Conservation (phyloP, 2,329 filamentous ascomycete species). For the Juglanconis oblonga region DNA sequence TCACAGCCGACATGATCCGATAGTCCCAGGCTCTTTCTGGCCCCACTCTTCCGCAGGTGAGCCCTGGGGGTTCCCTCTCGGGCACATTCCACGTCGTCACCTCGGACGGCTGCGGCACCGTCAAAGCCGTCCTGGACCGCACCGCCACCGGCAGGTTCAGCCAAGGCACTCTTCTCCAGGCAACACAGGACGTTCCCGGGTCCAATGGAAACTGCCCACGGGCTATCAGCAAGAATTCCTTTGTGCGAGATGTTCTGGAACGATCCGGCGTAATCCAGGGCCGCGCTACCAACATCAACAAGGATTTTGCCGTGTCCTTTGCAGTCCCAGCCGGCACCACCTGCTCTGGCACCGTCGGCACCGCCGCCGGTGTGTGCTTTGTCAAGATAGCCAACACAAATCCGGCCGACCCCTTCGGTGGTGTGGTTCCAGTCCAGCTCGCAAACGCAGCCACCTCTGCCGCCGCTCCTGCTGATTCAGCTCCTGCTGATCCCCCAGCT, state of each 20-base stretch:
- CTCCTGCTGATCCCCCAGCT: no score
- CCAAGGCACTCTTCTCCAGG: constrained; percentile 14
- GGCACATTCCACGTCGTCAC: constrained; percentile 39
- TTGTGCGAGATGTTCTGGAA: constrained; percentile 7
- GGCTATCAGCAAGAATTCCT: constrained; percentile 5
- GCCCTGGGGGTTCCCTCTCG: constrained; percentile 28
- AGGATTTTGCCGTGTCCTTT: constrained; percentile 7
- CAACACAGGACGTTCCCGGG: constrained; percentile 17
- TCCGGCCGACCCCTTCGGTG: constrained; percentile 18
- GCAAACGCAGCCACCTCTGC: not conserved
- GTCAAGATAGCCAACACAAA: constrained; percentile 22
- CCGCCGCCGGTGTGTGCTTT: constrained; percentile 17
- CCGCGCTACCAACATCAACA: constrained; percentile 19
- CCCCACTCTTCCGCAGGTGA: constrained; percentile 37
- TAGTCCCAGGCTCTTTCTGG: constrained; percentile 34
- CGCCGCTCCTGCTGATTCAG: no score
- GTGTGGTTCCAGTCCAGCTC: constrained; percentile 20
- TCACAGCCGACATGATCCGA: constrained; percentile 31
- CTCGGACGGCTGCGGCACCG: constrained; percentile 37
- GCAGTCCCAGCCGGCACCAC: constrained; percentile 15
- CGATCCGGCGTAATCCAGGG: constrained; percentile 13
- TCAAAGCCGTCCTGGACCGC: constrained; percentile 36
- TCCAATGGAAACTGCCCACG: constrained; percentile 18
- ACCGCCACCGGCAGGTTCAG: constrained; percentile 27
- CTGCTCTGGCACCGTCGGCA: constrained; percentile 17